Base-by-base conservation (phyloP, 148 eudicot species). In the Vaccinium corymbosum region DNA sequence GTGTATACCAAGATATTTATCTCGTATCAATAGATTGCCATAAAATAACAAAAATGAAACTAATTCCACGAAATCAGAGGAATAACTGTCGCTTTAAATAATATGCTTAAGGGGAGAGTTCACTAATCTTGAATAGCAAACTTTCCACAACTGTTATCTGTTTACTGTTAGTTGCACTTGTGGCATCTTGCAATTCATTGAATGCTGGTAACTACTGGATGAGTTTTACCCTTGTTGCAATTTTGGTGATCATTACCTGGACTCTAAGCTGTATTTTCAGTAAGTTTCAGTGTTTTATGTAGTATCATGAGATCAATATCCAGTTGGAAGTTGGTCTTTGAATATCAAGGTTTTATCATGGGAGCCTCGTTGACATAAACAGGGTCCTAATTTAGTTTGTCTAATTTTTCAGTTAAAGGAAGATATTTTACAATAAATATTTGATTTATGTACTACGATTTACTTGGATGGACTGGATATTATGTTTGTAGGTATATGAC, bases 401-500 rank as follows among this genome's bases (percentile, higher is more conserved):
- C 7, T 20, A 19, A 19, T n/a, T 20, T 62, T 7, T 62, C 68
- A 16, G 13, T 57, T 5, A 62, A 62, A 62, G 25, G 68, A 57
- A 62, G 25, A 19, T 62, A 62, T 62, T 20, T 62, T 62, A 19
- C 7, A 42, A 71, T 35, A 73, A 73, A 50, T 7, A 42, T 20
- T 38, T 38, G n/a, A n/a, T 76, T 20, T n/a, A 19, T 76, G 32
- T 76, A 20, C 32, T 51, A 51, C 27, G 1, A 42, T 42, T 42
- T 42, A 42, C 6, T 42, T 42, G 46, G 62, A 12, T 79, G 49
- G 7, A 20, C 57, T 27, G 50, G 49, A 80, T 38, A 2, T 83
- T 77, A 46, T 86, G 83, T 53, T n/a, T 83, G 22, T 79, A 97
- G 99, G 93, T 90, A 80, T 93, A 92, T 87, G 94, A 97, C 76